Percentiles rank a stretch among this genome's conserved stretches.
Evolutionary conservation across 192 early-diverging fungal species (phyloP).

Genomic region (Backusella sp.): DNA sequence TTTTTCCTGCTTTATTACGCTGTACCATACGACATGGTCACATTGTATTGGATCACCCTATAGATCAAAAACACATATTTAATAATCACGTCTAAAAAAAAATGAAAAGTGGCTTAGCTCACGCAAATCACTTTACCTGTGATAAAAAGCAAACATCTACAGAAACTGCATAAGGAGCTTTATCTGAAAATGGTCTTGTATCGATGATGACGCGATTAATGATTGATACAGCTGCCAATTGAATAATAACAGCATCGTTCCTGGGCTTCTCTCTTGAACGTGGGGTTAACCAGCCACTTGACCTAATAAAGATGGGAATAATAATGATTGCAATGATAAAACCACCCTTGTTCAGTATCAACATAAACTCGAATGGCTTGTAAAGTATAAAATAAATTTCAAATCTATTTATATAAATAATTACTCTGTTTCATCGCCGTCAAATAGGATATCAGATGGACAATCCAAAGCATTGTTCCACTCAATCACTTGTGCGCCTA

Average conservation of each 20-base stretch:
- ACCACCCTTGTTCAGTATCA: not conserved
- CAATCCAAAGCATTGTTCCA: not conserved
- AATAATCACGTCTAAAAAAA: not conserved
- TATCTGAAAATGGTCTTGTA: not conserved
- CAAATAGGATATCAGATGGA: not conserved
- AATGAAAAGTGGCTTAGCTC: not conserved
- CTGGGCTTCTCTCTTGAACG: not conserved
- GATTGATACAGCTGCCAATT: not conserved
- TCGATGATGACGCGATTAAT: not conserved
- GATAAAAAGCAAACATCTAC: not conserved
- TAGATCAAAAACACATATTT: not conserved
- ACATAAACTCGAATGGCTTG: not conserved
- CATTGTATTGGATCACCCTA: not conserved
- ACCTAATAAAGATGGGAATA: not conserved
- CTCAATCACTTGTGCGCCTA: not conserved
- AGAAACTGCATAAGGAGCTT: not conserved
- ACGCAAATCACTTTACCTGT: not conserved
- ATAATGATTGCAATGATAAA: not conserved
- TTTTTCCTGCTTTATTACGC: not conserved
- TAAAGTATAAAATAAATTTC: not conserved
- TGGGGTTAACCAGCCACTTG: not conserved
- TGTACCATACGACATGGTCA: not conserved
- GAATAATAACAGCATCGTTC: not conserved
- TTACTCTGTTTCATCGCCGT: not conserved
- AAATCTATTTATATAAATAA: not conserved